Conservation (phyloP, 176 grass and related monocot genomes). For the Aegilops sharonensis region DNA sequence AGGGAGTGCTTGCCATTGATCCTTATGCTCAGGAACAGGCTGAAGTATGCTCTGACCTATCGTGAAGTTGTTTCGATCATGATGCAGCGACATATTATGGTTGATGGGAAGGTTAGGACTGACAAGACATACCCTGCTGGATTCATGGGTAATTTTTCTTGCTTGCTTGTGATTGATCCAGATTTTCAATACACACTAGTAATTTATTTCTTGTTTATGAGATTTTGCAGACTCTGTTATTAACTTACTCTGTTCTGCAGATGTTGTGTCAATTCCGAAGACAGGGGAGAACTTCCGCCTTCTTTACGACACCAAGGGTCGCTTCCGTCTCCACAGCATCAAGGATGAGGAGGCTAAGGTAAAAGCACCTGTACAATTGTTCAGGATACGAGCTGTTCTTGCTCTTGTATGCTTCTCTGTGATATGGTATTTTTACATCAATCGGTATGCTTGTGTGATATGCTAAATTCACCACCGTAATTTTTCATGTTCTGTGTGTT, state of each 20-base stretch:
- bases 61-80: background rate
- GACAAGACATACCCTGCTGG: constrained; percentile 12
- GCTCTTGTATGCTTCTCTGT: background rate
- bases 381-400: background rate
- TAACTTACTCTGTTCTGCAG: constrained; percentile 9
- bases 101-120: constrained; percentile 4
- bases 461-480: background rate
- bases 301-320: constrained; percentile 66
- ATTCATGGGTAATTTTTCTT: background rate
- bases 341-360: constrained; percentile 59
- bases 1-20: background rate
- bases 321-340: constrained; percentile 46
- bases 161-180: background rate
- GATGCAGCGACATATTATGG: background rate
- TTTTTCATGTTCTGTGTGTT: background rate
- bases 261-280: constrained; percentile 57
- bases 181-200: background rate
- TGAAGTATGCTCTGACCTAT: constrained; percentile 12
- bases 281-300: constrained; percentile 56
- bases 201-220: background rate
- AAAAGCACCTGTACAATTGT: background rate
- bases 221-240: background rate
- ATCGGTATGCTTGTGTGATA: too few relatives aligned
- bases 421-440: background rate
- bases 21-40: background rate